Base-by-base conservation (phyloP, 352 stramenopile species). In the Phytophthora rubi region DNA sequence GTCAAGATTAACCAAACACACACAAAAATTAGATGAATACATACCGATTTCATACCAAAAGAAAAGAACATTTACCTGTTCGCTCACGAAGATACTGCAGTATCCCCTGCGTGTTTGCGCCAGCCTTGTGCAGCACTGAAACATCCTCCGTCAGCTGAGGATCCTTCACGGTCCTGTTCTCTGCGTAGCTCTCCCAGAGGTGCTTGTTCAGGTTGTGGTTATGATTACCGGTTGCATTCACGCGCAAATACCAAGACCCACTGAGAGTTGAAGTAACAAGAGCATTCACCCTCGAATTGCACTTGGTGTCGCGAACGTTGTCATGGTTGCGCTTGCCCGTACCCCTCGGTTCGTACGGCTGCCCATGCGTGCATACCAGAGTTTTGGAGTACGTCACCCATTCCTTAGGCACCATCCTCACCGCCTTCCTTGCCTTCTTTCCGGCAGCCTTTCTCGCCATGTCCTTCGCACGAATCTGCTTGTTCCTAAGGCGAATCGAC, bases 201-300 rank as follows among this genome's bases (percentile, higher is more conserved):
- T 63, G 62, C 15, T 59, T 30, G 44, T 44, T 68, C 1, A 62
- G 9, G 3, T 52, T 15, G 23, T 69, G 61, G 49, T 63, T 69
- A 32, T 69, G 53, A 3, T 23, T 42, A 1, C 15, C 32, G 0
- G 7, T 18, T 0, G 30, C 44, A 7, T 45, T 51, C 7, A 62
- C 45, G 2, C 44, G 26, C 21, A 68, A 47, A 15, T 13, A 23
- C 62, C 53, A 69, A 13, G 2, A 23, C 0, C 18, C 53, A 1
- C 2, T 51, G 4, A 30, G 12, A 2, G 6, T 42, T 6, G 18
- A 26, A 6, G 52, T 42, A 4, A 68, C 53, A 3, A 4, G 10
- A 3, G 12, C n/a, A 6, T 62, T 68, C 2, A 68, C 52, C 1
- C 44, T 53, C 10, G 60, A 42, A 3, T 7, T 39, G 42, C 52